A percentile compares a stretch with the other conserved stretches of the same genome.
Conservation (phyloP, 805 yeast species). For the Yarrowia porcina region DNA sequence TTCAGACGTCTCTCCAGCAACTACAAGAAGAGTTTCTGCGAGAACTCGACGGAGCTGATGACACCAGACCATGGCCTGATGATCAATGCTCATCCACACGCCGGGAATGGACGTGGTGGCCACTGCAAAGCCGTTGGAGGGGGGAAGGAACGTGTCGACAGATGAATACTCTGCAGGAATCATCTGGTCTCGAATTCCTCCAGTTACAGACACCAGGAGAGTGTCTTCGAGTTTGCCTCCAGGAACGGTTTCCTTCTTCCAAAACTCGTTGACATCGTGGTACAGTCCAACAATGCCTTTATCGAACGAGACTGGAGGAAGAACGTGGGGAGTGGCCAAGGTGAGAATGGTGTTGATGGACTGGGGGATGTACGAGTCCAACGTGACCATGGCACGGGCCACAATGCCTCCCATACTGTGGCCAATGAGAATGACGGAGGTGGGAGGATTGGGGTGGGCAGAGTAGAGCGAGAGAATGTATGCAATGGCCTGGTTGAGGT, state of each 20-base stretch:
- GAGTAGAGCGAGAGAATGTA: slow-evolving; percentile 68
- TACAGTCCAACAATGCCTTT: slow-evolving; percentile 74
- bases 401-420: slow-evolving; percentile 98
- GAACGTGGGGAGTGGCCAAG: slow-evolving; percentile 83
- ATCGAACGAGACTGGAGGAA: slow-evolving; percentile 88
- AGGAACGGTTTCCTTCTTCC: slow-evolving; percentile 55
- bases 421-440: slow-evolving; percentile 72
- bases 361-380: slow-evolving; percentile 64
- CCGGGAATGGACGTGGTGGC: slow-evolving; percentile 79
- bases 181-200: slow-evolving; percentile 70
- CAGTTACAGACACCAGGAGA: slow-evolving; percentile 77
- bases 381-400: slow-evolving; percentile 72
- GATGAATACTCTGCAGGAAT: slow-evolving; percentile 88
- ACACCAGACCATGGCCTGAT: slow-evolving; percentile 93
- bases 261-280: slow-evolving; percentile 66
- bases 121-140: slow-evolving; percentile 72
- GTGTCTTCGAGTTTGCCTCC: slow-evolving; percentile 49
- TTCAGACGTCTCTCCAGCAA: slow-evolving; percentile 38
- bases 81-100: slow-evolving; percentile 92
- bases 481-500: slow-evolving; percentile 74
- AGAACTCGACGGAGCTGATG: slow-evolving; percentile 67
- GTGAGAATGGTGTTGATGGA: slow-evolving; percentile 81
- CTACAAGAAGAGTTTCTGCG: slow-evolving; percentile 54
- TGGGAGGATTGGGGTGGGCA: slow-evolving; percentile 40
- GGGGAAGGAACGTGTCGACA: slow-evolving; percentile 64